These are phyloP conservation scores for Firmiana major DNA, from an alignment of 345 rosid genomes.

Conservation along the genomic window DNA sequence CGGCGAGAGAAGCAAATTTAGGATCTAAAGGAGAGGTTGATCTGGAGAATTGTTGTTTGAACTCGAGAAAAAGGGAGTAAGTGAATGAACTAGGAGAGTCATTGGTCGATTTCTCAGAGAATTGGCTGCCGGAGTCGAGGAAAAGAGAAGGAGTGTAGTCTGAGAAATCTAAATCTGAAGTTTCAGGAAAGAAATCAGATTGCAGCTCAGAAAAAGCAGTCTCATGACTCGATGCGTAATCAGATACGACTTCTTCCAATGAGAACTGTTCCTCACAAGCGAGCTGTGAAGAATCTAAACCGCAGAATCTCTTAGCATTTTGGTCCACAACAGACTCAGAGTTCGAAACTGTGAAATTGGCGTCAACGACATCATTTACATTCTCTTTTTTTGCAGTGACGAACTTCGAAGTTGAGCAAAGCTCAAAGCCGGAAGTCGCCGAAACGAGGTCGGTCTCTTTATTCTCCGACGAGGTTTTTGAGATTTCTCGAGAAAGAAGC, in stretches of 20 bases:
- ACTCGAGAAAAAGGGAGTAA: conserved; percentile 53
- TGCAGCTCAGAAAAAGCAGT: conserved; percentile 49
- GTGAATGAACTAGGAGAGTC: conserved; percentile 59
- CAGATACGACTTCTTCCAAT: conserved; percentile 44
- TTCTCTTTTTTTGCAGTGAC: conserved; percentile 18
- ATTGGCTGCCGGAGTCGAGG: conserved; percentile 63
- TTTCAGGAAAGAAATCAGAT: conserved; percentile 43
- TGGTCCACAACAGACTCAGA: conserved; percentile 36
- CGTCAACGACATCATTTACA: conserved; percentile 29
- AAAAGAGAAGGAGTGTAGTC: conserved; percentile 52
- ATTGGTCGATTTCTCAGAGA: conserved; percentile 57
- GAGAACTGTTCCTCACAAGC: conserved; percentile 64
- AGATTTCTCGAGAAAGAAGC: conserved; percentile 32
- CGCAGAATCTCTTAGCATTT: conserved; percentile 32
- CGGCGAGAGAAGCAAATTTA: conserved; percentile 24
- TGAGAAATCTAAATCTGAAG: conserved; percentile 54
- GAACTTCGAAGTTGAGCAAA: conserved; percentile 25
- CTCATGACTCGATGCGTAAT: conserved; percentile 41
- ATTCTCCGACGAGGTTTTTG: conserved; percentile 24
- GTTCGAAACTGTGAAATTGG: conserved; percentile 25
- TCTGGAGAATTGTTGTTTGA: conserved; percentile 56
- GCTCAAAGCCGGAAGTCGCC: conserved; percentile 39
- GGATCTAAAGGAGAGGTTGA: conserved; percentile 37
- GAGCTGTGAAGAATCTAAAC: conserved; percentile 52
- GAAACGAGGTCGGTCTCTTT: conserved; percentile 50